Evolutionary conservation across 2,329 filamentous ascomycete genomes (phyloP).

Genomic region (Tetracladium maxilliforme): DNA sequence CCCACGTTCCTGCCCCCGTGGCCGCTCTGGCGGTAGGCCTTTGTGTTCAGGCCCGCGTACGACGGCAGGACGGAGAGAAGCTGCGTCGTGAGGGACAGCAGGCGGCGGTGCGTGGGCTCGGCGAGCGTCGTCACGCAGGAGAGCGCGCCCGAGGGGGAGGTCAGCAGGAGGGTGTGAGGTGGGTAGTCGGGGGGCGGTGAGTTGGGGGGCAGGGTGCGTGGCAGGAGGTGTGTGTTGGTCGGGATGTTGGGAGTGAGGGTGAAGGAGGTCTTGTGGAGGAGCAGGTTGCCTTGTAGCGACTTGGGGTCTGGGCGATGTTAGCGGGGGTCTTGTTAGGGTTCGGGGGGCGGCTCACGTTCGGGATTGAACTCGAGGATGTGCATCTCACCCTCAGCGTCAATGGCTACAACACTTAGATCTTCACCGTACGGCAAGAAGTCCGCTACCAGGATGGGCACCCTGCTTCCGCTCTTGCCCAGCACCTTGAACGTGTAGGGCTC

Average conservation of each 20-base stretch:
- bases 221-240: slow-evolving; percentile 61
- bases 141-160: slow-evolving; percentile 63
- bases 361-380: slow-evolving; percentile 90
- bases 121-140: slow-evolving; percentile 63
- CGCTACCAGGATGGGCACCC: slow-evolving; percentile 63
- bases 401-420: slow-evolving; percentile 67
- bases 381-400: slow-evolving; percentile 73
- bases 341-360: slow-evolving; percentile 49
- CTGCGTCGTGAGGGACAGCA: slow-evolving; percentile 70
- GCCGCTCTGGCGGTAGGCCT: slow-evolving; percentile 47
- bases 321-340: neutral
- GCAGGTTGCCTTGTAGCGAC: slow-evolving; percentile 74
- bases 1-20: slow-evolving; percentile 26
- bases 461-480: slow-evolving; percentile 73
- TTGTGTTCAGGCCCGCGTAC: slow-evolving; percentile 68
- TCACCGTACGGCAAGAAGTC: slow-evolving; percentile 82
- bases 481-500: slow-evolving; percentile 93
- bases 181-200: slow-evolving; percentile 25
- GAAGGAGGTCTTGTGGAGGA: slow-evolving; percentile 81
- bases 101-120: slow-evolving; percentile 69
- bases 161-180: slow-evolving; percentile 43
- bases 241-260: slow-evolving; percentile 68
- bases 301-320: slow-evolving; percentile 56
- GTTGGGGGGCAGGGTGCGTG: slow-evolving; percentile 36
- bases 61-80: slow-evolving; percentile 64